phyloP scores from a whole-genome alignment of 768 basidiomycete genomes.

The Pleurotus tuber-regium region DNA sequence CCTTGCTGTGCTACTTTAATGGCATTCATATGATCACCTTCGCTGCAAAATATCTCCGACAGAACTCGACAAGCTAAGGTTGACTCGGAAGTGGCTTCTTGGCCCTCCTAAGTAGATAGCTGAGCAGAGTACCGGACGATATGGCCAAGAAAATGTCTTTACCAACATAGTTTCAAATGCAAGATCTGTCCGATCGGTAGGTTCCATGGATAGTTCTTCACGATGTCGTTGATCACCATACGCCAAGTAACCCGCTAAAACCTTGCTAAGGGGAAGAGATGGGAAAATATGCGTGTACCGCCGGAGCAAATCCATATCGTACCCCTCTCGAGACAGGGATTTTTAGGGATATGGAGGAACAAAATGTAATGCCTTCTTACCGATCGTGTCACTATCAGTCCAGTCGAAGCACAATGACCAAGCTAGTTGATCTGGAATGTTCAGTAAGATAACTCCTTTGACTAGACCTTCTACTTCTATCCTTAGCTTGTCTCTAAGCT shows the following conservation, averaged over 20 bases:
- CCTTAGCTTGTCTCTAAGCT: slow-evolving; percentile 46
- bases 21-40: slow-evolving; percentile 72
- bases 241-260: slow-evolving; percentile 67
- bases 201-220: too few species aligned
- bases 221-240: too few species aligned
- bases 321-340: slow-evolving; percentile 48
- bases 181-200: slow-evolving; percentile 49
- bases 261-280: slow-evolving; percentile 43
- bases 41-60: slow-evolving; percentile 60
- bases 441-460: slow-evolving; percentile 71
- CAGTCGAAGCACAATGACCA: slow-evolving; percentile 82
- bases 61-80: slow-evolving; percentile 67
- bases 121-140: background rate
- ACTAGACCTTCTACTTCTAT: slow-evolving; percentile 70
- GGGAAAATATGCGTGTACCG: slow-evolving; percentile 71
- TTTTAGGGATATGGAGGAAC: background rate
- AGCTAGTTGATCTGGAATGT: slow-evolving; percentile 74
- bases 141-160: too few species aligned
- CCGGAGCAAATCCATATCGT: slow-evolving; percentile 54
- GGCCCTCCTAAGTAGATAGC: background rate
- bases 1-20: slow-evolving; percentile 73
- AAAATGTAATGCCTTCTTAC: slow-evolving; percentile 39
- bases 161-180: slow-evolving; percentile 64
- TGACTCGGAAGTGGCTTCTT: slow-evolving; percentile 58
- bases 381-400: slow-evolving; percentile 61